Base-by-base conservation (phyloP, 345 rosid genomes). In the Gossypium thurberi region DNA sequence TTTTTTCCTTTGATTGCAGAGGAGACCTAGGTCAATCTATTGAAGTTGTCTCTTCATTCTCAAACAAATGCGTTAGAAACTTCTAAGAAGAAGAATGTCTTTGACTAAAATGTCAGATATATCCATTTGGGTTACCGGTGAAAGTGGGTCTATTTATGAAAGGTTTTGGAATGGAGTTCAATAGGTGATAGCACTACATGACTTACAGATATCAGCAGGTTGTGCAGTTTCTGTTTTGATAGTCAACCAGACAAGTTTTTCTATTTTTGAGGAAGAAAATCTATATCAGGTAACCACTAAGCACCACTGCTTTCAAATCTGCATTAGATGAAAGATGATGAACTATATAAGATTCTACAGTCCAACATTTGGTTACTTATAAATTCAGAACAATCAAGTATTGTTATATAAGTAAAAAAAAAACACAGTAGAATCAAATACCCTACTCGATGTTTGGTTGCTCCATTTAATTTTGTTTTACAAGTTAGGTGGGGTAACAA, bases 111-210 rank as follows among this genome's bases (percentile, higher is more conserved):
- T 88, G 85, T 86, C 85, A 1, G 92, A 86, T 52, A 65, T 83
- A 26, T 90, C 90, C 15, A 78, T 88, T 21, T 90, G 94, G 94
- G 78, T 90, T 44, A 87, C 90, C 11, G 87, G 90, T 43, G 82
- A 86, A 73, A 88, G 90, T 71, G 88, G 94, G 48, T 80, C 86
- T 3, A 82, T 86, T 72, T 85, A 87, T 53, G 90, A 90, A 82
- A 83, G 91, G 81, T 90, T 83, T 73, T 90, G 90, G 90, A 88
- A 88, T 82, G 87, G 87, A 69, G 88, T 86, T 13, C 90, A 84
- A 75, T 88, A 90, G 95, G 92, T 85, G 56, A 73, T 85, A 60
- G 92, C 89, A 9, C 95, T 86, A 8, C 92, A 85, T 74, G 88
- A 88, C 64, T 82, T 87, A 25, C 84, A 87, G 3, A 0, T 75